Evolutionary conservation across 1,284 basidiomycete genomes (phyloP).

Genomic region (Anthracocystis walkeri): DNA sequence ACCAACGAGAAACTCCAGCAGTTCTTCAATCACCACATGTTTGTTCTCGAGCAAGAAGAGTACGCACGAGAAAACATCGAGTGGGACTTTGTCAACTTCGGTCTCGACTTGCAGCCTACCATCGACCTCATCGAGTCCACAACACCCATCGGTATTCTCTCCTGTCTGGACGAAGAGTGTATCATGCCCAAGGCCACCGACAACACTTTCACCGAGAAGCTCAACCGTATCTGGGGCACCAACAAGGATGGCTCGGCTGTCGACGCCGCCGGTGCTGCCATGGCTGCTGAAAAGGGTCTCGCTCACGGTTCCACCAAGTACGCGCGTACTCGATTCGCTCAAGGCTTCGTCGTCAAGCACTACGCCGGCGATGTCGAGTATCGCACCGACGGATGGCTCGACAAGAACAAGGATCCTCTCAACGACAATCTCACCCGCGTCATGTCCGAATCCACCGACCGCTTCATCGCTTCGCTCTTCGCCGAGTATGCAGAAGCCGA

Average conservation of each 20-base stretch:
- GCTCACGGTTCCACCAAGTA: conserved; percentile 76
- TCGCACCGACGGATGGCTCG: conserved; percentile 93
- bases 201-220: conserved; percentile 92
- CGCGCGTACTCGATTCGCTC: conserved; percentile 84
- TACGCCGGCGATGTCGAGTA: conserved; percentile 98
- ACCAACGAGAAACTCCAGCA: conserved; percentile 77
- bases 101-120: conserved; percentile 95
- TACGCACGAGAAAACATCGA: conserved; percentile 96
- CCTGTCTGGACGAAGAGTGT: conserved; percentile 95
- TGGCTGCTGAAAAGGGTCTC: conserved; percentile 69
- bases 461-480: conserved; percentile 86
- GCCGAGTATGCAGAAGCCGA: conserved; percentile 78
- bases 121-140: conserved; percentile 94
- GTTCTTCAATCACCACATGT: conserved; percentile 94
- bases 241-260: conserved; percentile 59
- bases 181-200: conserved; percentile 99
- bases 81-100: conserved; percentile 99
- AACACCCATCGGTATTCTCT: conserved; percentile 85
- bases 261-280: conserved; percentile 49
- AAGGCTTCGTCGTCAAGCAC: conserved; percentile 95
- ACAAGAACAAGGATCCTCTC: conserved; percentile 99
- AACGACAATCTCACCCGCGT: conserved; percentile 96
- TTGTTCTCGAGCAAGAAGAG: conserved; percentile 98
- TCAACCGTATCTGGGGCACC: conserved; percentile 70
- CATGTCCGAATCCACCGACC: conserved; percentile 83